Conservation (phyloP, 495 filamentous ascomycete species). For the Aspergillus campestris region DNA sequence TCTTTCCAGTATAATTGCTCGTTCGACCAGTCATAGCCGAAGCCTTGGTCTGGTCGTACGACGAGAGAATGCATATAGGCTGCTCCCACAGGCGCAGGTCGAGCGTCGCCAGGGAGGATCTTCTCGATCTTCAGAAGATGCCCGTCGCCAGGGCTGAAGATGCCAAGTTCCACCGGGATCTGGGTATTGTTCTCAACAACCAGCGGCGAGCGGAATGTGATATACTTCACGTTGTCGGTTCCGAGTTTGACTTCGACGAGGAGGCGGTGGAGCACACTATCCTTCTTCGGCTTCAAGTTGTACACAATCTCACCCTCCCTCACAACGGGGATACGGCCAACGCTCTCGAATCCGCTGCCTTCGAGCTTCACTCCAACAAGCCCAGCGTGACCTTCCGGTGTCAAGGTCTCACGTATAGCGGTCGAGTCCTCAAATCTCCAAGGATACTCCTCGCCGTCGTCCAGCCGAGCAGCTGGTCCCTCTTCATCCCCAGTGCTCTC, state of each 20-base stretch:
- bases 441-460: slow-evolving; percentile 82
- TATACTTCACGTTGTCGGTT: slow-evolving; percentile 90
- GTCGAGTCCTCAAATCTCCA: slow-evolving; percentile 97
- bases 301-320: slow-evolving; percentile 91
- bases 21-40: slow-evolving; percentile 90
- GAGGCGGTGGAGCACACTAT: slow-evolving; percentile 76
- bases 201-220: slow-evolving; percentile 92
- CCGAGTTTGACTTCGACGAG: slow-evolving; percentile 89
- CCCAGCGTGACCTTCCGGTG: slow-evolving; percentile 69
- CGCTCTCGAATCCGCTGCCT: slow-evolving; percentile 84
- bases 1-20: slow-evolving; percentile 90
- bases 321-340: slow-evolving; percentile 81
- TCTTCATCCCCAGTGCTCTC: slow-evolving; percentile 55
- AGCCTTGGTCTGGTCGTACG: slow-evolving; percentile 91
- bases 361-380: slow-evolving; percentile 78
- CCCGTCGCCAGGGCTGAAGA: slow-evolving; percentile 81
- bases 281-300: slow-evolving; percentile 72
- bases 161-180: slow-evolving; percentile 90
- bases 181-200: slow-evolving; percentile 96
- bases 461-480: slow-evolving; percentile 65
- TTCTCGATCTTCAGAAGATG: slow-evolving; percentile 97
- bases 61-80: slow-evolving; percentile 84
- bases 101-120: slow-evolving; percentile 81
- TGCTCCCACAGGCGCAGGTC: slow-evolving; percentile 87
- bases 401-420: slow-evolving; percentile 83